Evolutionary conservation across 1,139 yeast genomes (phyloP).

Genomic region (Magnusiomyces tetraspermus): DNA sequence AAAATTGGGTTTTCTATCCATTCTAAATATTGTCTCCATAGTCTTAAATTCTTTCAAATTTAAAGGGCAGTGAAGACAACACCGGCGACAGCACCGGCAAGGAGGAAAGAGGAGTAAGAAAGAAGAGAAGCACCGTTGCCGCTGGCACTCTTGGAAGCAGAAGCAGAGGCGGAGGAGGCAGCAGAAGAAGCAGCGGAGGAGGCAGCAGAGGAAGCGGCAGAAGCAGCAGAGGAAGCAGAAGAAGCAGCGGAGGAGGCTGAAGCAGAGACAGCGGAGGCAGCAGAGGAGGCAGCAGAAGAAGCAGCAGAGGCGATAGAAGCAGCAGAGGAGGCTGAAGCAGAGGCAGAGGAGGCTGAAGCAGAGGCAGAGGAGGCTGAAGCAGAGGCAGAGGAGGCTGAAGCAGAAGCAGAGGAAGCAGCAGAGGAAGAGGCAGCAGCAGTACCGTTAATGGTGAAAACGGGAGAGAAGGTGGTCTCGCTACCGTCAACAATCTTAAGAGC

Average conservation of each 20-base stretch:
- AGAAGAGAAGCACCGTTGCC: constrained; percentile 10
- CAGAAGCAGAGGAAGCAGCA: constrained; percentile 31
- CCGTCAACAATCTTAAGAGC: constrained; percentile 29
- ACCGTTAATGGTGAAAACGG: constrained; percentile 27
- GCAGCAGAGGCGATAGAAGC: constrained; percentile 14
- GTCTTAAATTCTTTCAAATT: too few relatives aligned
- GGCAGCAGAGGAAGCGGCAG: constrained; percentile 14
- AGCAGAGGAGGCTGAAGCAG: constrained; percentile 12
- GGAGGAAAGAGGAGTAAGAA: constrained; percentile 11
- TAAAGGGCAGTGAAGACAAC: constrained; percentile 2
- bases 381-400: constrained; percentile 14
- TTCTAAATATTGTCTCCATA: too few relatives aligned
- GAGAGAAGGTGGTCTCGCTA: constrained; percentile 32
- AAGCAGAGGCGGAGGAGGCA: constrained; percentile 13
- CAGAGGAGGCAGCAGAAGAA: constrained; percentile 8
- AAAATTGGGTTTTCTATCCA: too few relatives aligned
- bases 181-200: too few relatives aligned
- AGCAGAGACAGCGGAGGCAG: constrained; percentile 10
- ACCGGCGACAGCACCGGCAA: constrained; percentile 12
- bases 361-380: constrained; percentile 17
- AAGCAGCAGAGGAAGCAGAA: too few relatives aligned
- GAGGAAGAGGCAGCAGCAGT: constrained; percentile 19
- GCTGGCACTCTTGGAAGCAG: constrained; percentile 6
- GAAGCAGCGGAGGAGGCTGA: constrained; percentile 11
- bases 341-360: constrained; percentile 12